Evolutionary conservation across 306 rosid species (phyloP).

Genomic region (Hippophae gyantsensis): DNA sequence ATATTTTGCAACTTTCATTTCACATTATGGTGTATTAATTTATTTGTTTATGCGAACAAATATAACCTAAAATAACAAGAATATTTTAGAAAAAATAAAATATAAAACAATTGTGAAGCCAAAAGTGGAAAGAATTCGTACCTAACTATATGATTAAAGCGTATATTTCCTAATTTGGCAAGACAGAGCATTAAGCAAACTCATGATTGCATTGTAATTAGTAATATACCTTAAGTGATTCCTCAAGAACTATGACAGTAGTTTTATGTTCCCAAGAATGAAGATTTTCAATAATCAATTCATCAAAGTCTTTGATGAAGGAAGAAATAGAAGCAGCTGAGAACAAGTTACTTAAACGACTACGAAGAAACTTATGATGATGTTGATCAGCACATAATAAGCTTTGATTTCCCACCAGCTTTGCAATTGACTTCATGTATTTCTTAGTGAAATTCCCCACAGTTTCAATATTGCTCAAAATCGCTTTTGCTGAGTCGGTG

Average conservation of each 20-base stretch:
- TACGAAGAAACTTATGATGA: conserved; percentile 61
- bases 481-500: conserved; percentile 46
- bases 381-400: conserved; percentile 49
- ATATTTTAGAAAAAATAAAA: no score
- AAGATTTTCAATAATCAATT: conserved; percentile 32
- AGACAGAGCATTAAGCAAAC: neutral
- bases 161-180: neutral
- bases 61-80: no score
- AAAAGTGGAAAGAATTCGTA: no score
- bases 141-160: neutral
- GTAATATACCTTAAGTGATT: conserved; percentile 52
- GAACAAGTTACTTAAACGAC: conserved; percentile 38
- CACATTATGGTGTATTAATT: no score
- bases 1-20: no score
- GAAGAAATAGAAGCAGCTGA: conserved; percentile 30
- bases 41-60: no score
- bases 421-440: conserved; percentile 52
- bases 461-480: conserved; percentile 39
- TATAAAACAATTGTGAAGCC: no score
- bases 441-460: conserved; percentile 57
- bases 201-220: neutral
- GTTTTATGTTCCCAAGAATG: conserved; percentile 38
- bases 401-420: conserved; percentile 56
- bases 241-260: conserved; percentile 40
- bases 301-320: conserved; percentile 44